These are phyloP conservation scores for Kodamaea plutei DNA, from an alignment of 1,139 yeast species.

Conservation along the genomic window DNA sequence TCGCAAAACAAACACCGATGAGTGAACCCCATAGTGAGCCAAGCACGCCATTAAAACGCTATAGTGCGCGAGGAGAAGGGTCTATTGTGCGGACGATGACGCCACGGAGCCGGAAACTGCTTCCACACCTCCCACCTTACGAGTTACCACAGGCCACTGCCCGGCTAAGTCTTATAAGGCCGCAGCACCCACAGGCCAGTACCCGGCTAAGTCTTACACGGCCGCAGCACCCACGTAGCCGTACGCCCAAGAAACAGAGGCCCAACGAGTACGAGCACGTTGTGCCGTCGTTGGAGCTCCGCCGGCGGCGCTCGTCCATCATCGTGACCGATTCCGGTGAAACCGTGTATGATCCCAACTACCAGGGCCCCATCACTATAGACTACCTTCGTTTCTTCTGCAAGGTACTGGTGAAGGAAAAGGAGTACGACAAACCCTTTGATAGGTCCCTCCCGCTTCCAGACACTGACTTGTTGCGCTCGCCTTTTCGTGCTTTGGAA, in stretches of 20 bases:
- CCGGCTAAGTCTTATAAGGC: constrained; percentile 11
- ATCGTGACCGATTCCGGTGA: constrained; percentile 23
- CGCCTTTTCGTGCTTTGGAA: background rate
- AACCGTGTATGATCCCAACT: constrained; percentile 25
- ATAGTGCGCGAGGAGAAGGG: constrained; percentile 2
- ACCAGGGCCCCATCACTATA: constrained; percentile 38
- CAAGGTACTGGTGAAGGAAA: constrained; percentile 24
- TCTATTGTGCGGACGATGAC: no score
- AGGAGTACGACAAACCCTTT: constrained; percentile 16
- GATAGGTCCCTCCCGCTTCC: constrained; percentile 28
- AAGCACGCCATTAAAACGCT: constrained; percentile 24
- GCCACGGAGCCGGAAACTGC: constrained; percentile 4
- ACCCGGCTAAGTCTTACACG: constrained; percentile 7
- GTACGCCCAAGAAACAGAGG: constrained; percentile 6
- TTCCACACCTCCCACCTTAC: constrained; percentile 24
- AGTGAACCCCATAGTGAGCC: constrained; percentile 18
- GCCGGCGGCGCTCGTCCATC: constrained; percentile 31
- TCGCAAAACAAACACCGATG: no score
- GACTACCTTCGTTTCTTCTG: constrained; percentile 38
- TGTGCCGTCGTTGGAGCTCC: background rate
- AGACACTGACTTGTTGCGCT: constrained; percentile 6
- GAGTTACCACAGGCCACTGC: constrained; percentile 23
- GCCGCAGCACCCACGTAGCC: constrained; percentile 5
- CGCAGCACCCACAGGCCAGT: constrained; percentile 1
- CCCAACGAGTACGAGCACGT: constrained; percentile 4